Percentiles rank a stretch among this genome's conserved stretches.
Evolutionary conservation across 495 filamentous ascomycete genomes (phyloP).

Genomic region (Penicillium arizonense): DNA sequence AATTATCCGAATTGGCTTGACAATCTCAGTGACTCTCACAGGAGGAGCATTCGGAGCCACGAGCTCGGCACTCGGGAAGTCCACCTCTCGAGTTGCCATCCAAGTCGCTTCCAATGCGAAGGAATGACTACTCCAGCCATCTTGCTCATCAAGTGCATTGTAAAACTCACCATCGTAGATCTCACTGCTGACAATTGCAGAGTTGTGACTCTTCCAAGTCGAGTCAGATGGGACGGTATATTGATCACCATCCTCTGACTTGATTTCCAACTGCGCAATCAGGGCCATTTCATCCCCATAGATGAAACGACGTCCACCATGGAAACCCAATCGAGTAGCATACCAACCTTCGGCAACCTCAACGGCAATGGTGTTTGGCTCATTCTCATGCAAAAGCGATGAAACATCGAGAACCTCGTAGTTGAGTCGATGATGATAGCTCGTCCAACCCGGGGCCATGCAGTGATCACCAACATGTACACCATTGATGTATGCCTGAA

Average conservation of each 20-base stretch:
- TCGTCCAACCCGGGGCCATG: conserved; percentile 53
- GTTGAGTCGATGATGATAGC: conserved; percentile 47
- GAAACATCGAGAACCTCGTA: conserved; percentile 55
- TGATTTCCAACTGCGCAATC: conserved; percentile 44
- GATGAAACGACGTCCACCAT: conserved; percentile 24
- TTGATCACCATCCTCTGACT: conserved; percentile 15
- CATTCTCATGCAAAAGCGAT: conserved; percentile 24
- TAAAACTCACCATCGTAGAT: conserved; percentile 56
- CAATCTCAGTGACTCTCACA: conserved; percentile 34
- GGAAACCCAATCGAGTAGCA: conserved; percentile 46
- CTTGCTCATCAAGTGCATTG: conserved; percentile 34
- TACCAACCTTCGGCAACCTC: conserved; percentile 58
- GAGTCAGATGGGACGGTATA: conserved; percentile 36
- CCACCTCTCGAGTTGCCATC: conserved; percentile 12
- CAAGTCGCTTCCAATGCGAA: conserved; percentile 14
- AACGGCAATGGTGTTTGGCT: conserved; percentile 45
- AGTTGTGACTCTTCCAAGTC: conserved; percentile 39
- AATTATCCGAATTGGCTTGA: conserved; percentile 39
- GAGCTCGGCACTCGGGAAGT: conserved; percentile 26
- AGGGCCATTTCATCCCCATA: conserved; percentile 48
- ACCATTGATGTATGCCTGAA: conserved; percentile 51
- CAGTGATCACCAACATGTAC: conserved; percentile 43
- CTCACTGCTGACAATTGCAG: conserved; percentile 44
- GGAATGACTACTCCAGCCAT: conserved; percentile 19
- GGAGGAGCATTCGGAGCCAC: conserved; percentile 42